Evolutionary conservation across 257 asterid genomes (phyloP).

Genomic region (Scutellaria galericulata): DNA sequence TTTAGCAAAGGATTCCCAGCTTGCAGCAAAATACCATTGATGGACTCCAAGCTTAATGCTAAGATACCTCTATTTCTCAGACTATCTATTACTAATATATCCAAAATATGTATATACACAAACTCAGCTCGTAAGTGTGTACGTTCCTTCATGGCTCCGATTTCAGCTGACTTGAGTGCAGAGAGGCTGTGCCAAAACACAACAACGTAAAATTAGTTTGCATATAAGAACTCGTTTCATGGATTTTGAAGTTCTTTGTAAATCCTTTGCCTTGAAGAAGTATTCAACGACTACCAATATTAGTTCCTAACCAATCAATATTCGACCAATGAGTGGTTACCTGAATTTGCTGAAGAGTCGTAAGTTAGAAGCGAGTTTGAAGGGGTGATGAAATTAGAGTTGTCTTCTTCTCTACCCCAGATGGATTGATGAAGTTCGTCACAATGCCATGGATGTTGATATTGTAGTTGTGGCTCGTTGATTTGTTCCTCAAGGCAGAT

Average conservation of each 20-base stretch:
- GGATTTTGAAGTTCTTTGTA: background rate
- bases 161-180: slow-evolving; percentile 67
- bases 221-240: background rate
- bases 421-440: slow-evolving; percentile 66
- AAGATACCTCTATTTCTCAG: slow-evolving; percentile 34
- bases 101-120: slow-evolving; percentile 40
- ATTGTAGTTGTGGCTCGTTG: slow-evolving; percentile 53
- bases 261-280: too few species aligned
- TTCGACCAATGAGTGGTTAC: slow-evolving; percentile 34
- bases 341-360: slow-evolving; percentile 77
- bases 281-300: background rate
- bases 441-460: slow-evolving; percentile 63
- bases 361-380: slow-evolving; percentile 66
- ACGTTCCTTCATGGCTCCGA: slow-evolving; percentile 58
- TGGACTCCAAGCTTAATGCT: slow-evolving; percentile 37
- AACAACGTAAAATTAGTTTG: slow-evolving; percentile 9
- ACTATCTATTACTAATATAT: slow-evolving; percentile 37
- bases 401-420: slow-evolving; percentile 63
- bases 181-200: slow-evolving; percentile 46
- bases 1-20: slow-evolving; percentile 33
- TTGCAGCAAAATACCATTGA: slow-evolving; percentile 26
- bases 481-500: slow-evolving; percentile 66
- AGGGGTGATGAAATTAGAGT: slow-evolving; percentile 58
- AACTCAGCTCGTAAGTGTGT: slow-evolving; percentile 33
- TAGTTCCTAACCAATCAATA: background rate